These are phyloP conservation scores for Pseudocercospora musae DNA, from an alignment of 2,329 filamentous ascomycete genomes.

Conservation along the genomic window DNA sequence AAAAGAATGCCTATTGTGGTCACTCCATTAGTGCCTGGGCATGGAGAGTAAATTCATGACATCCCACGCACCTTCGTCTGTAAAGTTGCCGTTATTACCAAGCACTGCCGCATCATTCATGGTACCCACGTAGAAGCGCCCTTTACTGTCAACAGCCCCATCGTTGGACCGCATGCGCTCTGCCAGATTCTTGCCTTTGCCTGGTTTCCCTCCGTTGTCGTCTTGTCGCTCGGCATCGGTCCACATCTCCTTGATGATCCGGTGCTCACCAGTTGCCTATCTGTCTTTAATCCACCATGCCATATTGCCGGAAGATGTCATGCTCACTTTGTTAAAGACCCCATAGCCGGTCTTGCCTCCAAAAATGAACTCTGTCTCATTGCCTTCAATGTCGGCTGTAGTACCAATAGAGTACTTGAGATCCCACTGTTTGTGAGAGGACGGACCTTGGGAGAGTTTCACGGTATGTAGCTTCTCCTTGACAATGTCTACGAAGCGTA, in stretches of 20 bases:
- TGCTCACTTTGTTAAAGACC: constrained; percentile 61
- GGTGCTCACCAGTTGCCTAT: constrained; percentile 48
- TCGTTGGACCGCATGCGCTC: constrained; percentile 68
- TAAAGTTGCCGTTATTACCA: constrained; percentile 24
- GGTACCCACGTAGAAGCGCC: constrained; percentile 78
- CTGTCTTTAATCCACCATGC: not conserved
- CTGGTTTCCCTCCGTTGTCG: constrained; percentile 32
- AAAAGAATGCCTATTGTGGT: constrained; percentile 62
- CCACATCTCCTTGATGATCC: constrained; percentile 58
- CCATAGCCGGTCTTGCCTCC: constrained; percentile 80
- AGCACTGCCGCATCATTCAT: constrained; percentile 72
- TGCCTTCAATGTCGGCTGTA: constrained; percentile 72
- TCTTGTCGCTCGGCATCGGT: constrained; percentile 47
- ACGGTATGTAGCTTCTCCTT: constrained; percentile 70
- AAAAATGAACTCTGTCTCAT: constrained; percentile 68
- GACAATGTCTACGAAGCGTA: constrained; percentile 82
- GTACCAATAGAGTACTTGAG: constrained; percentile 56
- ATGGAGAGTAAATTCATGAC: not conserved
- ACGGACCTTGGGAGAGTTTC: constrained; percentile 60
- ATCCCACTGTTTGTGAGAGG: constrained; percentile 53
- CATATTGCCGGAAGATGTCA: no score
- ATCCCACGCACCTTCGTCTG: constrained; percentile 36
- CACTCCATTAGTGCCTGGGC: not conserved
- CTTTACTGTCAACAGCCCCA: constrained; percentile 70
- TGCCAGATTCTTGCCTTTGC: constrained; percentile 9